These are phyloP conservation scores for Plenodomus tracheiphilus DNA, from an alignment of 2,329 filamentous ascomycete species.

Conservation along the genomic window DNA sequence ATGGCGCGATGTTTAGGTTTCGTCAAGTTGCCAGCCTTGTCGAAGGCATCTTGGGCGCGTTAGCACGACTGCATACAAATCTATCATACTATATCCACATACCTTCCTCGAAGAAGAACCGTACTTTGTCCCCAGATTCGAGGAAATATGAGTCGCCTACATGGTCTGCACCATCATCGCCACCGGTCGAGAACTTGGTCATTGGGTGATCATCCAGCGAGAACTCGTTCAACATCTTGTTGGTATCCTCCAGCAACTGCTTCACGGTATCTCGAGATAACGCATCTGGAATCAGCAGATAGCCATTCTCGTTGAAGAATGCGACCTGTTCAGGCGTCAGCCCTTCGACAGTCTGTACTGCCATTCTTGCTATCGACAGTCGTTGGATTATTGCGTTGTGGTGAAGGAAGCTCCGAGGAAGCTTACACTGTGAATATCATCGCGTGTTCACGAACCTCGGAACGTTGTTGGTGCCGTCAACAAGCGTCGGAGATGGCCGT, in stretches of 20 bases:
- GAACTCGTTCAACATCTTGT: constrained; percentile 73
- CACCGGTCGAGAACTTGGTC: constrained; percentile 90
- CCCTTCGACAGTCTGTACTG: constrained; percentile 46
- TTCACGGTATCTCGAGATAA: constrained; percentile 68
- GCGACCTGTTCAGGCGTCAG: constrained; percentile 73
- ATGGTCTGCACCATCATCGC: constrained; percentile 67
- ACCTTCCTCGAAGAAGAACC: constrained; percentile 94
- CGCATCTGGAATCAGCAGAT: constrained; percentile 81
- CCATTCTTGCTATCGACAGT: constrained; percentile 13
- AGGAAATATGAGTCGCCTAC: constrained; percentile 96
- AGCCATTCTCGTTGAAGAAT: constrained; percentile 80
- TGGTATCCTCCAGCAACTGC: constrained; percentile 73
- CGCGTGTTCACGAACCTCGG: neutral
- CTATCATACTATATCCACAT: neutral
- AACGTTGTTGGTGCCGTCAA: constrained; percentile 1
- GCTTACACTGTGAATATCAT: neutral
- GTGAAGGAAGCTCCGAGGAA: neutral
- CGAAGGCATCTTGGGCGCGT: constrained; percentile 69
- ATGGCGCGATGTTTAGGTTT: constrained; percentile 84
- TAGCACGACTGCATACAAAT: neutral
- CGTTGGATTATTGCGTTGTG: neutral
- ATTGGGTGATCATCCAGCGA: constrained; percentile 83
- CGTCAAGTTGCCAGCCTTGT: constrained; percentile 62
- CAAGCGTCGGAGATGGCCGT: constrained; percentile 29
- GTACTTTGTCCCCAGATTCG: constrained; percentile 82